Evolutionary conservation across 805 yeast genomes (phyloP), one percentile per base, ranked within the genome.

Genomic region (Starmera caribaea): DNA sequence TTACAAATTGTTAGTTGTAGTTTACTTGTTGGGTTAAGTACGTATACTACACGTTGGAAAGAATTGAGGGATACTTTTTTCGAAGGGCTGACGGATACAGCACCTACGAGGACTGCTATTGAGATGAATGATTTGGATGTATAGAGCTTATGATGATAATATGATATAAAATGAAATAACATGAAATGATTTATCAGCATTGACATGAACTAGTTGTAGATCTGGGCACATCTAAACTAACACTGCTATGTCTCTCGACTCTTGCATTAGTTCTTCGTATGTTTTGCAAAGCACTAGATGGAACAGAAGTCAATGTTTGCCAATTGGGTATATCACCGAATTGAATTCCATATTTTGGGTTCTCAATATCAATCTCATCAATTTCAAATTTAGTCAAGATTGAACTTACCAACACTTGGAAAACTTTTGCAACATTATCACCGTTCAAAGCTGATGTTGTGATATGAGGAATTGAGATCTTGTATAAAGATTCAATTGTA

Each of bases 11-110:
- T 74, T 4, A 82, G 94, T 32, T 76, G 84, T 4, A 61, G 72
- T 1, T 60, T 87, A 5, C 69, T 90, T 66, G 83, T 87, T 5
- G 68, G 80, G 8, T 67, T 90, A 44, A 95, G 97, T 0, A 86
- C 95, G 0, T 90, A 90, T 75, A 76, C 88, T 14, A 77, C 95
- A 0, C 74, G 95, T 48, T 89, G 97, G 96, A 77, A 80, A 48
- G 98, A 90, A 57, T 65, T 90, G 40, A 71, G 89, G 51, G 84
- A 85, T 32, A 85, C 96, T 0, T 90, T 92, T 54, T 90, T 92
- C 50, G 95, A 88, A 42, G 86, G 89, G 29, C 66, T 83, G 64
- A 70, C 75, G 21, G 92, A 82, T 48, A n/a, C 29, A 40, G 37
- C 16, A 14, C 8, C 21, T 27, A 14, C 33, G 4, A 38, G 48